Evolutionary conservation across 768 basidiomycete species (phyloP), one percentile per base, ranked within the genome.

Genomic region (Termitomyces sp.): DNA sequence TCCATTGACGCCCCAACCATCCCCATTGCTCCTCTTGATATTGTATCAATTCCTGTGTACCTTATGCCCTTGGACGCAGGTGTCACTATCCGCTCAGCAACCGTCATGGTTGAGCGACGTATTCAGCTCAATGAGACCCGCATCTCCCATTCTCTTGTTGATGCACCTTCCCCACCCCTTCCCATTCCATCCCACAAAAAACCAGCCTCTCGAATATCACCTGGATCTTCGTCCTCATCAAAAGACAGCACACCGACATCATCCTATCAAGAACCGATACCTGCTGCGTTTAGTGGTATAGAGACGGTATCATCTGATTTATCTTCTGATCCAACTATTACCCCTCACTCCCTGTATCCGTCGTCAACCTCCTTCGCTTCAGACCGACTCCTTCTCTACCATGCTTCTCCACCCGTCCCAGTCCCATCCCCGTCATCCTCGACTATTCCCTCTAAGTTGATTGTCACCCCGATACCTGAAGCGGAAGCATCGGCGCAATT

Each of bases 11-110:
- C 76, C 0, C 86, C 89, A 27, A 70, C 76, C 20, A 62, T 72
- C 39, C 80, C 89, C 7, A 76, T 90, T 48, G 89, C 88, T 20
- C 90, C 90, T 23, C 74, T 81, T 42, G 90, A 91, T 67, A 76
- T 88, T 33, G 76, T 91, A 27, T 80, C 88, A 51, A 77, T 89
- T 53, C 78, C 82, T 13, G 72, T 92, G 54, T 74, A 76, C 49
- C 73, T 90, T 43, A 76, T 79, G n/a, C 83, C 87, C 7, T 57
- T 78, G 40, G 85, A 89, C 58, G 68, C 76, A n/a, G 68, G 69
- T 23, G 75, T 85, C 35, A 72, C 76, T 36, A 75, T 91, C 54
- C 85, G 84, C 42, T 81, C 79, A 58, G 84, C 86, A 3, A 82
- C 76, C 55, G 74, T 88, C 45, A 74, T 82, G 48, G 73, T 92